Conservation (phyloP, 345 rosid species). For the Populus deltoides region DNA sequence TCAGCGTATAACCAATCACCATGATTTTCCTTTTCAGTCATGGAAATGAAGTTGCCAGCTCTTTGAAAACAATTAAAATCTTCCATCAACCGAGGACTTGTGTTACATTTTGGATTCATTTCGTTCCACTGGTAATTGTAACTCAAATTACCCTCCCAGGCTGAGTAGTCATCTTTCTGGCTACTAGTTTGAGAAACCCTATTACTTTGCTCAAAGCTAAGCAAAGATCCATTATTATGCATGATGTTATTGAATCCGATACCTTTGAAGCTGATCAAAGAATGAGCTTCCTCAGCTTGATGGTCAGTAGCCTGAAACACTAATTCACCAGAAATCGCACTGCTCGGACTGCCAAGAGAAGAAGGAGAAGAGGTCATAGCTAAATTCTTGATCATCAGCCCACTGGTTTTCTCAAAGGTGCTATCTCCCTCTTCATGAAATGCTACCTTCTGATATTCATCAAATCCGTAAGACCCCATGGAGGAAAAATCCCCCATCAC, state of each 20-base stretch:
- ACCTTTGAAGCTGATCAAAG: constrained; percentile 60
- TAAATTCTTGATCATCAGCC: constrained; percentile 24
- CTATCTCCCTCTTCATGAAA: constrained; percentile 28
- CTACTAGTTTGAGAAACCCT: constrained; percentile 6
- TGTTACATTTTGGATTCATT: constrained; percentile 29
- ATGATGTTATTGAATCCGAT: constrained; percentile 19
- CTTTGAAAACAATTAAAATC: constrained; percentile 38
- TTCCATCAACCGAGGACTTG: constrained; percentile 39
- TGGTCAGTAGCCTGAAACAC: constrained; percentile 27
- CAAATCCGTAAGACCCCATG: constrained; percentile 26
- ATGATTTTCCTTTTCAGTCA: constrained; percentile 22
- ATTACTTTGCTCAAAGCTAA: constrained; percentile 57
- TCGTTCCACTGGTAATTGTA: constrained; percentile 32
- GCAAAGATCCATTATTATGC: constrained; percentile 50
- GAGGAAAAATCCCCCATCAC: constrained; percentile 37
- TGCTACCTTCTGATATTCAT: not conserved
- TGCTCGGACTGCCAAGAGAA: constrained; percentile 39
- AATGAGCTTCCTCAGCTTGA: constrained; percentile 43
- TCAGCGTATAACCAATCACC: constrained; percentile 68
- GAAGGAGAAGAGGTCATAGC: constrained; percentile 28
- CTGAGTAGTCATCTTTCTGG: constrained; percentile 24
- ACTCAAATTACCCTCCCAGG: constrained; percentile 37
- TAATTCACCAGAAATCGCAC: constrained; percentile 48
- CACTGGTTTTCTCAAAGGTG: constrained; percentile 18
- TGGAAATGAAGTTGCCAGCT: constrained; percentile 31